A percentile compares a stretch with the other conserved stretches of the same genome.
These are phyloP conservation scores for Chaetomium sp. DNA, from an alignment of 2,329 filamentous ascomycete genomes.

Conservation along the genomic window DNA sequence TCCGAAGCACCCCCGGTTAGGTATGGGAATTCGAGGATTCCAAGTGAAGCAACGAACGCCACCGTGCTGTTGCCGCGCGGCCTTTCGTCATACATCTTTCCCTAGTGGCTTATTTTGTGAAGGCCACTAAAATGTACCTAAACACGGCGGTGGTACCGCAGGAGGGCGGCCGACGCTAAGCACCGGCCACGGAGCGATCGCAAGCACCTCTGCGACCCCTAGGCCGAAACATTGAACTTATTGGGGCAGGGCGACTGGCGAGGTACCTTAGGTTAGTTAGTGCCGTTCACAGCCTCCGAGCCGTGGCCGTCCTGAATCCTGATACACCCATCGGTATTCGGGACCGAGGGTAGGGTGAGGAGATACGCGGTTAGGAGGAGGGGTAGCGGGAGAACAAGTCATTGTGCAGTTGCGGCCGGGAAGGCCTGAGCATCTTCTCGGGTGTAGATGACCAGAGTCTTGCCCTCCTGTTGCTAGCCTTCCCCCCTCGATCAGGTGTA, in stretches of 20 bases:
- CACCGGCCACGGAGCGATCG: background rate
- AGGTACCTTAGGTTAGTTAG: background rate
- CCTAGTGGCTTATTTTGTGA: background rate
- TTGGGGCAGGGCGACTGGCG: background rate
- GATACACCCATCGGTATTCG: constrained; percentile 15
- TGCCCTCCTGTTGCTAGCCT: background rate
- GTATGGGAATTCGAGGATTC: background rate
- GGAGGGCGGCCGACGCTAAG: constrained; percentile 1
- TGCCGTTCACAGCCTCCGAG: background rate
- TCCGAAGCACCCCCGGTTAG: background rate
- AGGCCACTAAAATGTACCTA: background rate
- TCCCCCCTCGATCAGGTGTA: background rate
- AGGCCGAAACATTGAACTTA: constrained; percentile 1
- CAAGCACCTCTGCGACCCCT: constrained; percentile 4
- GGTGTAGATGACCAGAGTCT: background rate
- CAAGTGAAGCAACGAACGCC: background rate
- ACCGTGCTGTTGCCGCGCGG: constrained; percentile 26
- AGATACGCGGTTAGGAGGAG: background rate
- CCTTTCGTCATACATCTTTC: constrained; percentile 24
- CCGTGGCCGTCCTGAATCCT: constrained; percentile 9
- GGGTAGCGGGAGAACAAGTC: background rate
- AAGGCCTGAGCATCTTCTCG: background rate
- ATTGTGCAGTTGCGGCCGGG: background rate
- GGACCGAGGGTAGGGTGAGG: constrained; percentile 21
- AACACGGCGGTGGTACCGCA: constrained; percentile 15